Evolutionary conservation across 495 filamentous ascomycete genomes (phyloP), one percentile per base, ranked within the genome.

Genomic region (Penicillium coffeae): DNA sequence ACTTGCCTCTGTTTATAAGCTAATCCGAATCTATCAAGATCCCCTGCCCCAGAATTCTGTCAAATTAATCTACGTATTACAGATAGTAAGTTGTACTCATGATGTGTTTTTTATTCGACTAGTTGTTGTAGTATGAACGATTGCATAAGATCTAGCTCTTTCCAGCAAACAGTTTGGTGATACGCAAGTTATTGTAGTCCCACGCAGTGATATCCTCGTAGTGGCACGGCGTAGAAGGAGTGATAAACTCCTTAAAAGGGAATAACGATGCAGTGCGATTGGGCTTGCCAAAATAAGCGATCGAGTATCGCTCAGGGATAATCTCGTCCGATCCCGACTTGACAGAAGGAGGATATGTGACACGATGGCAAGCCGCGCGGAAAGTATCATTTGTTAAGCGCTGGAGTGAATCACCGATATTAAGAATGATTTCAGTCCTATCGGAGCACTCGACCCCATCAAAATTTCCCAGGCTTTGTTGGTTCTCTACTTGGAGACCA

Each of bases 371-470:
- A 20, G 70, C 59, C 38, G 65, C 59, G 8, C 53, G 53, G 39
- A 69, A 51, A 8, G 48, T 63, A 62, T 79, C 81, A 57, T 85
- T 85, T 36, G 75, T 84, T 52, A 81, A 72, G 3, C 80, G 64
- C 68, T 81, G 78, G 65, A 86, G 65, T 49, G 80, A 78, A 55
- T 85, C 83, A 1, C 81, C 83, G 33, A 86, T 77, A 56, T 86
- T 86, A 42, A 87, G 70, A 9, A 85, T 80, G 27, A 83, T 72
- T 4, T 79, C 77, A 15, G 73, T 73, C 44, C 75, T 61, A 15
- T 77, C 56, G 0, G 72, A 71, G 13, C 68, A 52, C n/a, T 62
- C 78, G 22, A 73, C 59, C 8, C 77, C 59, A 2, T 46, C 38
- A 47, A 81, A 83, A 1, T 43, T 57, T 0, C 68, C 72, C 15